Conservation (phyloP, 2,329 filamentous ascomycete genomes). For the Neonectria magnoliae region DNA sequence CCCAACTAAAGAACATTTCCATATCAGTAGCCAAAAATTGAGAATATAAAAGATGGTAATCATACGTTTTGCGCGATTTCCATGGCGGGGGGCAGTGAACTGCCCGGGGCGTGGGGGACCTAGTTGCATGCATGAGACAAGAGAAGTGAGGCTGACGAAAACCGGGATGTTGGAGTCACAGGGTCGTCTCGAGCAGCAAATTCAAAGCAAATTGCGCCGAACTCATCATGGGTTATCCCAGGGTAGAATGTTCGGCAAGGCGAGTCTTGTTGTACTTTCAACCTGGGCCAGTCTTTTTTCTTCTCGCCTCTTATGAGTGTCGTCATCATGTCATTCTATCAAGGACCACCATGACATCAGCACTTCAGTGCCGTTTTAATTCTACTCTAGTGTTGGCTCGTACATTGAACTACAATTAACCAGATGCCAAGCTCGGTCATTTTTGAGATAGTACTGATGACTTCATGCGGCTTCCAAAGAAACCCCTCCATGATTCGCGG, state of each 20-base stretch:
- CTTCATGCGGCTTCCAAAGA: no score
- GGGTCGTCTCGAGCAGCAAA: background rate
- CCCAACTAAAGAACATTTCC: background rate
- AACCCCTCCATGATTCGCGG: no score
- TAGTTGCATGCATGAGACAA: background rate
- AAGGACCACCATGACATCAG: background rate
- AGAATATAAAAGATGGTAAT: conserved; percentile 1
- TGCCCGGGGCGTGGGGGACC: conserved; percentile 5
- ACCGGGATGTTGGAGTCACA: background rate
- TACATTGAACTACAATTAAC: no score
- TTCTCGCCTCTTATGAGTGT: background rate
- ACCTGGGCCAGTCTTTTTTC: no score
- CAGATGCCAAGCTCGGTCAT: no score
- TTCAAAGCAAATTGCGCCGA: conserved; percentile 1
- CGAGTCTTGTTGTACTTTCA: background rate
- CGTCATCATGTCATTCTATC: background rate
- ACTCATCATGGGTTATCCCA: background rate
- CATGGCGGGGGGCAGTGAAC: background rate
- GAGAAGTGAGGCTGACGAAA: conserved; percentile 12
- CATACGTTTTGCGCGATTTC: conserved; percentile 16
- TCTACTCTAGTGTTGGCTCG: no score
- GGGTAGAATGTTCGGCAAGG: background rate
- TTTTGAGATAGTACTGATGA: no score
- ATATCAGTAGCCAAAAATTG: background rate
- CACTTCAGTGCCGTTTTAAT: no score